phyloP scores from a whole-genome alignment of 495 filamentous ascomycete genomes.

The Annulohypoxylon moriforme region DNA sequence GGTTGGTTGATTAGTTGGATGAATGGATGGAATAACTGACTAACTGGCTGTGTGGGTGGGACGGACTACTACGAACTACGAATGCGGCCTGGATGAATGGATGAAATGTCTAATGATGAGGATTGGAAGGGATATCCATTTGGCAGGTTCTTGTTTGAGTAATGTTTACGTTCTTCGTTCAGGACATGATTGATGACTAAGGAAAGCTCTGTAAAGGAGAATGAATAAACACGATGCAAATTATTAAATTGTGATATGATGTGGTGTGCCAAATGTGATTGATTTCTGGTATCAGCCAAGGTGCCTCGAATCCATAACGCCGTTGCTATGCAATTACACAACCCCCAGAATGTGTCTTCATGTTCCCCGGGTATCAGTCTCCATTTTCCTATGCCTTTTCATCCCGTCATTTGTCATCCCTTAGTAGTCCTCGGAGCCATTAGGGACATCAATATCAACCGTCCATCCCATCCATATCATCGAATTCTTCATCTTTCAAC shows the following conservation, averaged over 20 bases:
- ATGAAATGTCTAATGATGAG: neutral
- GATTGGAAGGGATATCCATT: constrained; percentile 9
- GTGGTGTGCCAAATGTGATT: constrained; percentile 14
- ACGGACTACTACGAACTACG: neutral
- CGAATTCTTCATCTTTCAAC: constrained; percentile 78
- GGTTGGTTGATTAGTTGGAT: neutral
- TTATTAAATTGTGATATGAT: neutral
- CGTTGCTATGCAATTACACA: constrained; percentile 46
- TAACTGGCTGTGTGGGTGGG: too few species aligned
- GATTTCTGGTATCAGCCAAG: constrained; percentile 37
- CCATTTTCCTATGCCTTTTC: neutral
- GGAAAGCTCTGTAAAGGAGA: constrained; percentile 22
- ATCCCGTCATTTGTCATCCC: neutral
- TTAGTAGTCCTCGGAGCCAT: neutral
- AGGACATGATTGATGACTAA: constrained; percentile 26
- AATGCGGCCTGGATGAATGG: neutral
- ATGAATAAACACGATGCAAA: constrained; percentile 29
- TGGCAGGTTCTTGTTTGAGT: constrained; percentile 1
- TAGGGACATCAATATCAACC: neutral
- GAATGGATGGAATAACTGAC: neutral
- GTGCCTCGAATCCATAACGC: constrained; percentile 39
- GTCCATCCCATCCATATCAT: constrained; percentile 65
- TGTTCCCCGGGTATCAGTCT: neutral
- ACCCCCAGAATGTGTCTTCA: neutral
- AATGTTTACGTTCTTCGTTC: constrained; percentile 19